These are phyloP conservation scores for Dorcoceras hygrometricum DNA, from an alignment of 257 asterid genomes.

Conservation along the genomic window DNA sequence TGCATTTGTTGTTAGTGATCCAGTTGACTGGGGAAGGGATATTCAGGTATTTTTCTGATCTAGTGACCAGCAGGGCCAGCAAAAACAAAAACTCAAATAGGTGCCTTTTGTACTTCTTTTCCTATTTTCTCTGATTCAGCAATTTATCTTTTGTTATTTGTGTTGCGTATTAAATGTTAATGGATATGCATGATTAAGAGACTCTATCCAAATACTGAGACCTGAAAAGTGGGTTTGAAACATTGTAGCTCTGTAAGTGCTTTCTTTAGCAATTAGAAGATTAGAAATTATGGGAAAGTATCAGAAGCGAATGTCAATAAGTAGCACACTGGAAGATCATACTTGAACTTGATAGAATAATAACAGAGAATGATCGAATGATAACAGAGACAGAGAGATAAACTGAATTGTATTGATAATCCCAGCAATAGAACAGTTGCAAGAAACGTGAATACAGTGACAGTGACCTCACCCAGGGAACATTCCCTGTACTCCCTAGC, in stretches of 20 bases:
- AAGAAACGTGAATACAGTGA: no score
- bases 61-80: not conserved
- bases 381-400: no score
- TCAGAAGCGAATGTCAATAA: not conserved
- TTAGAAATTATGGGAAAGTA: no score
- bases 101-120: no score
- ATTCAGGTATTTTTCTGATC: conserved; percentile 41
- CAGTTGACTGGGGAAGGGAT: conserved; percentile 74
- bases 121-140: not conserved
- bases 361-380: no score
- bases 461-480: no score
- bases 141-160: not conserved
- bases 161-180: not conserved
- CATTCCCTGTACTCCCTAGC: no score
- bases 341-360: no score
- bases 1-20: conserved; percentile 58
- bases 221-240: not conserved
- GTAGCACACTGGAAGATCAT: not conserved
- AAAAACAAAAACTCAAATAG: not conserved
- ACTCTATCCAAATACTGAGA: not conserved
- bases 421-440: no score
- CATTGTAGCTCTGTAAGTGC: not conserved
- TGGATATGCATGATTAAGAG: not conserved
- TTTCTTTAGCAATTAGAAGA: not conserved
- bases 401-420: no score